Evolutionary conservation across 2,329 filamentous ascomycete genomes (phyloP).

Genomic region (Penicillium griseofulvum): DNA sequence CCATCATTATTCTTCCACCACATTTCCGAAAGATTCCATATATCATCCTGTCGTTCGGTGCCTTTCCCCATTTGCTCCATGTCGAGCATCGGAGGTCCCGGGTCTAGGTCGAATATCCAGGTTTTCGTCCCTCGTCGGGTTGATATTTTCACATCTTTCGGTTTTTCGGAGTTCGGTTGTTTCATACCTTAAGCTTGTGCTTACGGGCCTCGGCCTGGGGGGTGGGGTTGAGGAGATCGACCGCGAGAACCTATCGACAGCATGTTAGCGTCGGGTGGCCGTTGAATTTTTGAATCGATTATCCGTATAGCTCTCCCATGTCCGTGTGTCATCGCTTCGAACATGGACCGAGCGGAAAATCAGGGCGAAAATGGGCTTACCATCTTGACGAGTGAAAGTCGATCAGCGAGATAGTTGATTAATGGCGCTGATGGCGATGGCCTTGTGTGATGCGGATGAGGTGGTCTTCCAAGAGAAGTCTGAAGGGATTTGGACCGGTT

Average conservation of each 20-base stretch:
- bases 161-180: conserved; percentile 10
- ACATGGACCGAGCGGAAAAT: conserved; percentile 5
- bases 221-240: conserved; percentile 99
- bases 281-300: conserved; percentile 9
- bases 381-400: conserved; percentile 45
- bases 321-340: conserved; percentile 5
- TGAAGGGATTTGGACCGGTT: conserved; percentile 36
- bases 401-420: conserved; percentile 42
- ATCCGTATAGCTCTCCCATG: neutral
- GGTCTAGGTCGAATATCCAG: conserved; percentile 8
- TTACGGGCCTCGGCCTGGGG: conserved; percentile 97
- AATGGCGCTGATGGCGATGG: conserved; percentile 44
- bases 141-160: conserved; percentile 11
- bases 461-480: conserved; percentile 35
- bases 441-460: conserved; percentile 37
- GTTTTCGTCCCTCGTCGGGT: neutral
- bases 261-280: conserved; percentile 18
- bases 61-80: conserved; percentile 2
- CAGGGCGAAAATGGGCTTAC: conserved; percentile 29
- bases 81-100: conserved; percentile 1
- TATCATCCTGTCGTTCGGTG: conserved; percentile 3
- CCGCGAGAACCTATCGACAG: conserved; percentile 85
- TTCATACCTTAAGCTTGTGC: conserved; percentile 99
- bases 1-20: conserved; percentile 2
- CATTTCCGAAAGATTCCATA: neutral